Base-by-base conservation (phyloP, 1,139 yeast genomes). In the Taiozyma sp. region DNA sequence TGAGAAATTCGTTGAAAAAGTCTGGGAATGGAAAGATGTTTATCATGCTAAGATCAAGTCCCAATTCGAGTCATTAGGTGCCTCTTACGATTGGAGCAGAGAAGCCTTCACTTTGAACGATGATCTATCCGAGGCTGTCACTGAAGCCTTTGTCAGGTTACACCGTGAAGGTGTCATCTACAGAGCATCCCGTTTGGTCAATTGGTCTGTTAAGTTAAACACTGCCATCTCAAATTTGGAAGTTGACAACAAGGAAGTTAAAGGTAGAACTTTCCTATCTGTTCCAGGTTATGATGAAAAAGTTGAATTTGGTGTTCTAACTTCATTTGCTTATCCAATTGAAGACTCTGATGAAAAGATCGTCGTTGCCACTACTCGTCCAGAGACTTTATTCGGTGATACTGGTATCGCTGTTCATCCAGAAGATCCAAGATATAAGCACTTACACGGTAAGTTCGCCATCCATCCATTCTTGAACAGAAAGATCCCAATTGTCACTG, bases 21-120 rank as follows among this genome's bases (percentile, higher is more conserved):
- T 93, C 43, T 91, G 98, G 98, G 96, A 89, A 63, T 95, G 99
- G 99, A 93, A 95, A 70, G 96, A 90, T 57, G 91, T 86, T 56
- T 95, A 93, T 74, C 98, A 93, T 64, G 71, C 69, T 54, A 85
- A 88, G 62, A 93, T 93, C 68, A 88, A 88, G 74, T 71, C 76
- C 57, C 99, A 93, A 73, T 81, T 93, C 65, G 78, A 83, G 70
- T 81, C 81, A 57, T 77, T 93, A 65, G 99, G 99, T 70, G 97
- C 98, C 42, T 93, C 98, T 22, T 93, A 91, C 64, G 98, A 91
- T 69, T 95, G 98, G 98, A 69, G 77, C 45, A 84, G 93, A 66
- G 99, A 93, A 73, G 96, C 90, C 19, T 93, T 93, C 74, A 91
- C 99, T 42, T 75, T 93, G 67, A 87, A 85, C 68, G 95, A 91